Base-by-base conservation (phyloP, 495 filamentous ascomycete genomes). In the Geoglossum glabrum region DNA sequence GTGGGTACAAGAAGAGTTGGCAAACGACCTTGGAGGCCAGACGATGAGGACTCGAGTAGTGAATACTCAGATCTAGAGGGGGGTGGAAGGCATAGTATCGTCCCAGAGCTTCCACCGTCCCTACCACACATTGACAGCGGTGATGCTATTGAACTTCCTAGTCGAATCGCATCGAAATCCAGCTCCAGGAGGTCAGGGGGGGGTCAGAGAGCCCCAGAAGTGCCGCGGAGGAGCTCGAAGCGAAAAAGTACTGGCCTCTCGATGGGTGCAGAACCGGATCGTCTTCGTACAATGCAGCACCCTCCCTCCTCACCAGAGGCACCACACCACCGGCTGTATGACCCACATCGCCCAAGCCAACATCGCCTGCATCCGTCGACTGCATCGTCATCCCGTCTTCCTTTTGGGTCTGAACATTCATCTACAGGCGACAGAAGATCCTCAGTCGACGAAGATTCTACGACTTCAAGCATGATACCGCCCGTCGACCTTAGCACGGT, bases 191-290 rank as follows among this genome's bases (percentile, higher is more conserved):
- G 55, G 23, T 61, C 66, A 49, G 58, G 69, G 70, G 19, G 70
- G 68, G n/a, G 67, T 57, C 7, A 61, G 60, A 58, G 66, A 38
- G 66, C 70, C 25, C 76, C 78, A 4, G 64, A 67, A 13, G 72
- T 85, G 1, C 80, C 82, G 3, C 68, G 80, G 52, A 82, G 79
- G 67, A 82, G 78, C 62, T 83, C 81, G 0, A 79, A 79, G 63
- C 74, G 81, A 45, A 69, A 74, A 58, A 70, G 64, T 34, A 63
- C 63, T 36, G 11, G n/a, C 33, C 38, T 58, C n/a, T 34, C 19
- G 21, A 21, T 33, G 13, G 19, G 10, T 4, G 31, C 19, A 17
- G 54, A 60, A 36, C 10, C 28, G 8, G 31, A 8, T 23, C 28
- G 31, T 2, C 58, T 60, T 0, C 36, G 28, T 19, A 23, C 54